Percentiles rank a stretch among this genome's conserved stretches.
phyloP scores from a whole-genome alignment of 331 rosid genomes.

The Prunus yedoensis region DNA sequence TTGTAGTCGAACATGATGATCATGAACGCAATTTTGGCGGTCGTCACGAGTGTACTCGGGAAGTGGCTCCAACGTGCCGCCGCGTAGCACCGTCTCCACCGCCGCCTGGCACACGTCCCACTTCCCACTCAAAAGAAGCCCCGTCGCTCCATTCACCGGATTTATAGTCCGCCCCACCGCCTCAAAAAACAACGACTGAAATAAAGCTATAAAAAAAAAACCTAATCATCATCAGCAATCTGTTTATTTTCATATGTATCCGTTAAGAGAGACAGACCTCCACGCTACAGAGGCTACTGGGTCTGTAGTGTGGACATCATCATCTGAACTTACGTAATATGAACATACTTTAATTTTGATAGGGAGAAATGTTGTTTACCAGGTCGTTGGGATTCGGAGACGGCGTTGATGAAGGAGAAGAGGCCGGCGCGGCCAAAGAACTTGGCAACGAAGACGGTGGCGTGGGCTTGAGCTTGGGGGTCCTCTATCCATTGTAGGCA shows the following conservation, averaged over 20 bases:
- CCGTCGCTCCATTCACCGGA: conserved; percentile 72
- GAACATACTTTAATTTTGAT: not conserved
- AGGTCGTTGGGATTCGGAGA: conserved; percentile 46
- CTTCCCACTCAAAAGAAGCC: conserved; percentile 55
- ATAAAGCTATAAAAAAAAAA: conserved; percentile 41
- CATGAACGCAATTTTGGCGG: not conserved
- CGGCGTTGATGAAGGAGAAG: conserved; percentile 63
- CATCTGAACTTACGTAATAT: not conserved
- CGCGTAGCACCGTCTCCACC: conserved; percentile 46
- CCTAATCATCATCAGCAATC: not conserved
- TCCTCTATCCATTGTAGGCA: conserved; percentile 52
- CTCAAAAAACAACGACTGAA: conserved; percentile 63
- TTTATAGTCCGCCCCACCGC: conserved; percentile 68
- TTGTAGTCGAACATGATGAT: not conserved
- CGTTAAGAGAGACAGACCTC: not conserved
- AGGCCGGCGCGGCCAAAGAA: conserved; percentile 76
- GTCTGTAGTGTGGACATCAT: not conserved
- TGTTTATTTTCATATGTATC: not conserved
- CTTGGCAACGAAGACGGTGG: conserved; percentile 71
- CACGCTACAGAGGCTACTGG: not conserved
- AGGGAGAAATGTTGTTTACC: conserved; percentile 24
- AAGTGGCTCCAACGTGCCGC: conserved; percentile 39
- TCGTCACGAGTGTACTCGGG: conserved; percentile 22
- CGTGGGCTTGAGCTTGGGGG: conserved; percentile 56
- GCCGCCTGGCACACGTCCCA: conserved; percentile 68